Conservation (phyloP, 2,329 filamentous ascomycete genomes). For the Monilinia laxa region DNA sequence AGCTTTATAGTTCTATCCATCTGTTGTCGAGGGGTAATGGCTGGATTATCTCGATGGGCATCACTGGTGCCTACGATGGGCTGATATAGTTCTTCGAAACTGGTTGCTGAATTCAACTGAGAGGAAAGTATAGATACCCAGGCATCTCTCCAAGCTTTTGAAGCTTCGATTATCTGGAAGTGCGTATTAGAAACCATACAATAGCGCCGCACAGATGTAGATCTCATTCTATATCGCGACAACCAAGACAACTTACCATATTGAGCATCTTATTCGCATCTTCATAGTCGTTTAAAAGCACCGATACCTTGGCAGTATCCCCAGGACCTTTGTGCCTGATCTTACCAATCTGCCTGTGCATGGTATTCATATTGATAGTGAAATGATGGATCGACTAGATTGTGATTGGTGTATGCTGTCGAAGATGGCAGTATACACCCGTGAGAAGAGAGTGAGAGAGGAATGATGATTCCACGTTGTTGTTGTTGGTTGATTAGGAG, state of each 20-base stretch:
- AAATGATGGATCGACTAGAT: constrained; percentile 21
- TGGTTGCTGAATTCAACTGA: constrained; percentile 64
- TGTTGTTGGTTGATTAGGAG: neutral
- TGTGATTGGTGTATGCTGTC: constrained; percentile 20
- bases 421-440: neutral
- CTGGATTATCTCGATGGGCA: constrained; percentile 53
- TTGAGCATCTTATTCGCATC: constrained; percentile 73
- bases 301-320: constrained; percentile 73
- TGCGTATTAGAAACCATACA: constrained; percentile 25
- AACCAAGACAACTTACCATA: constrained; percentile 53
- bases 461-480: constrained; percentile 19
- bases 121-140: constrained; percentile 72
- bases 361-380: constrained; percentile 58
- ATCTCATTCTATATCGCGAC: neutral
- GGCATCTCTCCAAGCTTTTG: constrained; percentile 73
- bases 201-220: neutral
- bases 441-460: constrained; percentile 3
- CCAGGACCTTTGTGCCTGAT: constrained; percentile 66
- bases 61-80: constrained; percentile 69
- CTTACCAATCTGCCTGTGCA: constrained; percentile 73
- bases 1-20: constrained; percentile 65
- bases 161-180: constrained; percentile 69
- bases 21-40: constrained; percentile 60
- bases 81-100: constrained; percentile 72
- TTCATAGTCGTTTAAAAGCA: constrained; percentile 76